phyloP scores from a whole-genome alignment of 2,329 filamentous ascomycete genomes.

The Epichloe gansuensis region DNA sequence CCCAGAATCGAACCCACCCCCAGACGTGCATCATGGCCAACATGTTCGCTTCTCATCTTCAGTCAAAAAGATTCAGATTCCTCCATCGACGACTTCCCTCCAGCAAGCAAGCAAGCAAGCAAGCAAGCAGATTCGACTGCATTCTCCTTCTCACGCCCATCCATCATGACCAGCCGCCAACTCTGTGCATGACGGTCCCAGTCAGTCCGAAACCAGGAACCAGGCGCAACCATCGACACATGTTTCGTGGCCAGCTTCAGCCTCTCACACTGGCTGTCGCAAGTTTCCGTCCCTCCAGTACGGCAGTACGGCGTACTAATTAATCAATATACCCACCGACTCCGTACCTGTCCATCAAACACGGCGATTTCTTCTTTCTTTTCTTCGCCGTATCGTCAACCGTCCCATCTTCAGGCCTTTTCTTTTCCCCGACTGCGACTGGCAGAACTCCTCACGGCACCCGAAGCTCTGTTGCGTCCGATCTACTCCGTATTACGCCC shows the following conservation, averaged over 20 bases:
- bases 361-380: background rate
- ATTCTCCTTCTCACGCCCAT: background rate
- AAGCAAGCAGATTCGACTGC: background rate
- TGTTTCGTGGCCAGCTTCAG: constrained; percentile 3
- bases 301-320: background rate
- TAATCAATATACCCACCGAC: no score
- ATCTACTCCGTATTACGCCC: background rate
- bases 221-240: constrained; percentile 2
- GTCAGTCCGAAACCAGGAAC: constrained; percentile 4
- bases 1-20: no score
- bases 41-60: no score
- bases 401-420: background rate
- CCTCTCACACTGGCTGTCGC: constrained; percentile 11
- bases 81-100: background rate
- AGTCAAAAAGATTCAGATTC: background rate
- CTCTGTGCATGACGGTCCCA: background rate
- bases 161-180: background rate
- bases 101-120: background rate
- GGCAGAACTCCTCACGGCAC: background rate
- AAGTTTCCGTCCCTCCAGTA: constrained; percentile 4
- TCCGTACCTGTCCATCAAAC: background rate
- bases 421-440: background rate
- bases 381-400: background rate
- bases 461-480: background rate
- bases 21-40: no score